phyloP scores from a whole-genome alignment of 2,329 filamentous ascomycete genomes.

The Penicillium sp. region DNA sequence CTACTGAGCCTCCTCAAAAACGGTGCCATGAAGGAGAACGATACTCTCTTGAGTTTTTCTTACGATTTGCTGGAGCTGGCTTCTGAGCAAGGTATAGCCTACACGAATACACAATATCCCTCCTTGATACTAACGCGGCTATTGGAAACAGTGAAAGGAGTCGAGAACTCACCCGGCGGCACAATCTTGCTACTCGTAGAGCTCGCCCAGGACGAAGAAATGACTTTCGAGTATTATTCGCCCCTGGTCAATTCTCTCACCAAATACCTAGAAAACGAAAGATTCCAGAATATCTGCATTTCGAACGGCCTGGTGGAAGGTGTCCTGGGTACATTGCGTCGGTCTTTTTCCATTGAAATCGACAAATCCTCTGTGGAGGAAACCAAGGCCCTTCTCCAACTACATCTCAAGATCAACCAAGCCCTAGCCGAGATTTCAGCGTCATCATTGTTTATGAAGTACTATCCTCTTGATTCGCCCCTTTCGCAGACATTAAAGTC shows the following conservation, averaged over 20 bases:
- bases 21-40: slow-evolving; percentile 29
- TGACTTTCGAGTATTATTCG: slow-evolving; percentile 29
- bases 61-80: slow-evolving; percentile 40
- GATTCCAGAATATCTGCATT: slow-evolving; percentile 38
- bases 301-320: slow-evolving; percentile 29
- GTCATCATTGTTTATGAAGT: slow-evolving; percentile 32
- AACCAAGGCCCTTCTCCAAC: slow-evolving; percentile 30
- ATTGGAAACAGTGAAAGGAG: slow-evolving; percentile 27
- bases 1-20: slow-evolving; percentile 35
- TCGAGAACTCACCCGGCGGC: slow-evolving; percentile 33
- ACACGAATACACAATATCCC: not conserved
- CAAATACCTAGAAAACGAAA: slow-evolving; percentile 35
- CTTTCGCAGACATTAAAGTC: slow-evolving; percentile 35
- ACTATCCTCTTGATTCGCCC: slow-evolving; percentile 37
- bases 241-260: slow-evolving; percentile 31
- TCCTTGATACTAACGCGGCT: slow-evolving; percentile 2
- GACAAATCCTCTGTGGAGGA: slow-evolving; percentile 32
- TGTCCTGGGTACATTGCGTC: slow-evolving; percentile 30
- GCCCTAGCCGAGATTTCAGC: slow-evolving; percentile 40
- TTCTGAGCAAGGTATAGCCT: slow-evolving; percentile 36
- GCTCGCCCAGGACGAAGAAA: slow-evolving; percentile 26
- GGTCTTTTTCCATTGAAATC: slow-evolving; percentile 27
- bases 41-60: slow-evolving; percentile 32
- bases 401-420: slow-evolving; percentile 39
- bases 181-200: slow-evolving; percentile 34